These are phyloP conservation scores for Metarhizium robertsii DNA, from an alignment of 2,329 filamentous ascomycete species.

Conservation along the genomic window DNA sequence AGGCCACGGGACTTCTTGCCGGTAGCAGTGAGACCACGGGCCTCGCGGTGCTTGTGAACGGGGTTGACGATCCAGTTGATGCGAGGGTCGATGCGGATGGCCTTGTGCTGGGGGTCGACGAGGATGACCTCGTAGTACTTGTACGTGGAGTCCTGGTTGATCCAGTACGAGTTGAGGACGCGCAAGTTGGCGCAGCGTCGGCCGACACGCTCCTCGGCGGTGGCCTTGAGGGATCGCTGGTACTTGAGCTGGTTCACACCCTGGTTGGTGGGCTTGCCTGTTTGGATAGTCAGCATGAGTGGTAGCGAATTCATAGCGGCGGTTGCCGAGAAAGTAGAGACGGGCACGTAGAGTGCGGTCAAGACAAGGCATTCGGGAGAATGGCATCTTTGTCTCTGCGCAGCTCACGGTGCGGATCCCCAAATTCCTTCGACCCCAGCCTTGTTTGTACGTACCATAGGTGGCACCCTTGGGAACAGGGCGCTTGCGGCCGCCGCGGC, in stretches of 20 bases:
- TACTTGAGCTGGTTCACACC: slow-evolving; percentile 99
- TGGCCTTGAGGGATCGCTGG: slow-evolving; percentile 96
- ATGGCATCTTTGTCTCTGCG: too few species aligned
- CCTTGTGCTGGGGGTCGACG: slow-evolving; percentile 99
- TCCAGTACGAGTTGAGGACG: slow-evolving; percentile 99
- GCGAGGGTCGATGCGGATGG: slow-evolving; percentile 95
- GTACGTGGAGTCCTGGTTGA: slow-evolving; percentile 99
- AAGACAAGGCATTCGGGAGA: too few species aligned
- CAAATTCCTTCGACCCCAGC: background rate
- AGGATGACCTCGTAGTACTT: slow-evolving; percentile 99
- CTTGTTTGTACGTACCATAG: slow-evolving; percentile 61
- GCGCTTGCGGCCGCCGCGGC: slow-evolving; percentile 97
- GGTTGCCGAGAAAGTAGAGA: too few species aligned
- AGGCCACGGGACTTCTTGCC: slow-evolving; percentile 99
- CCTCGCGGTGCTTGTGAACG: slow-evolving; percentile 99
- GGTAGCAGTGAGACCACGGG: slow-evolving; percentile 91
- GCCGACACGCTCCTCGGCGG: slow-evolving; percentile 99
- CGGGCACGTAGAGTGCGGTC: too few species aligned
- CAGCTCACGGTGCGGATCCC: too few species aligned
- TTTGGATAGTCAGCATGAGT: slow-evolving; percentile 9
- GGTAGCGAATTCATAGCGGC: too few species aligned
- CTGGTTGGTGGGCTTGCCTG: slow-evolving; percentile 99
- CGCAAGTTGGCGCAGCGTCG: slow-evolving; percentile 98
- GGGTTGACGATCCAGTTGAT: slow-evolving; percentile 99
- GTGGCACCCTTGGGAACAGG: slow-evolving; percentile 96